phyloP scores from a whole-genome alignment of 2,329 filamentous ascomycete species.

The Neodidymelliopsis sp. region DNA sequence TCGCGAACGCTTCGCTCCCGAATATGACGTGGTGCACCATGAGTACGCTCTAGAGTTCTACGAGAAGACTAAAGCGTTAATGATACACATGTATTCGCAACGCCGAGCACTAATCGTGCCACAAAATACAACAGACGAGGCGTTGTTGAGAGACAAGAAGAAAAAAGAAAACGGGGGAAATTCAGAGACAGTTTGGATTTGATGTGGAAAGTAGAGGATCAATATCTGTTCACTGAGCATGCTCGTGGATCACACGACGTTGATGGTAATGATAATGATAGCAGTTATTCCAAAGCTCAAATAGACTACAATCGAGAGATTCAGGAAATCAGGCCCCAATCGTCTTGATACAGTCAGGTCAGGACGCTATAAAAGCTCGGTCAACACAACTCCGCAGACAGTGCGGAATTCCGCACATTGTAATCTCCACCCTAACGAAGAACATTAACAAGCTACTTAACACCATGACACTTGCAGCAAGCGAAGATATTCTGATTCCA shows the following conservation, averaged over 20 bases:
- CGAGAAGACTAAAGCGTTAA: conserved; percentile 9
- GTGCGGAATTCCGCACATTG: conserved; percentile 22
- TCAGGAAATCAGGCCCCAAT: no score
- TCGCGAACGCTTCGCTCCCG: conserved; percentile 5
- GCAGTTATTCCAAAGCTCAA: no score
- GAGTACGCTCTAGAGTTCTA: conserved; percentile 4
- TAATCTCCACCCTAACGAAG: conserved; percentile 3
- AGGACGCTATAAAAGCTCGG: no score
- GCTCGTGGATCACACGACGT: not conserved
- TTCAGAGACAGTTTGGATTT: not conserved
- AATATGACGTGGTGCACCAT: conserved; percentile 11
- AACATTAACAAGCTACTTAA: not conserved
- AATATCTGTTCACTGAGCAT: not conserved
- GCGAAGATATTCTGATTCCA: no score
- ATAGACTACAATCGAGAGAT: no score
- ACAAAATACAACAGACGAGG: not conserved
- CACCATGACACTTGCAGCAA: no score
- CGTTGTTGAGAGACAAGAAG: not conserved
- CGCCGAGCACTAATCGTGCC: not conserved
- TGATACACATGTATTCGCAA: conserved; percentile 11
- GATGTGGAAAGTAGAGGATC: not conserved
- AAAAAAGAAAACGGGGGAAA: not conserved
- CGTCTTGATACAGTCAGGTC: no score
- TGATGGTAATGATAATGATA: conserved; percentile 2
- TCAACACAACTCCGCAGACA: conserved; percentile 16